Evolutionary conservation across 2,329 filamentous ascomycete species (phyloP).

Genomic region (Verticillium nubilum): DNA sequence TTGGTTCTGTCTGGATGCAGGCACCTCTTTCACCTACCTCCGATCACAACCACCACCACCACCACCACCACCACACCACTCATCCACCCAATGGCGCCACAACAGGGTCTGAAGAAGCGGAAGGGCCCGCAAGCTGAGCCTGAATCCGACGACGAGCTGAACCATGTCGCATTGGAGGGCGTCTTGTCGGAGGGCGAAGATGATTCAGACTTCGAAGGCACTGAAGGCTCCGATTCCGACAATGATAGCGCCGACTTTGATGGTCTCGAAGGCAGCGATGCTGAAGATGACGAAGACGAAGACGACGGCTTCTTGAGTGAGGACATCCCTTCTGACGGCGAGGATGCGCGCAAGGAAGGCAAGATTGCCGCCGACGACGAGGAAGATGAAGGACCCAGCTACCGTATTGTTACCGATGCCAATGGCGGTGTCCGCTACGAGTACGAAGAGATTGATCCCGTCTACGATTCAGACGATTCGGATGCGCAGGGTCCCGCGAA

Average conservation of each 20-base stretch:
- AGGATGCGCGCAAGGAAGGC: slow-evolving; percentile 22
- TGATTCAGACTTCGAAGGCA: slow-evolving; percentile 45
- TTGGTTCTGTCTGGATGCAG: background rate
- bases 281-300: slow-evolving; percentile 31
- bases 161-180: slow-evolving; percentile 47
- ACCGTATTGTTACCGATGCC: slow-evolving; percentile 66
- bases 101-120: slow-evolving; percentile 51
- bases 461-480: slow-evolving; percentile 93
- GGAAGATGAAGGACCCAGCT: slow-evolving; percentile 39
- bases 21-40: background rate
- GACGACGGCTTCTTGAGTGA: slow-evolving; percentile 32
- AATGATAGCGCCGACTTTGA: slow-evolving; percentile 19
- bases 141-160: slow-evolving; percentile 57
- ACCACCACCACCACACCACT: slow-evolving; percentile 1
- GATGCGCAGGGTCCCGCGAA: slow-evolving; percentile 76
- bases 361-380: slow-evolving; percentile 22
- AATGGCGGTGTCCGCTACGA: slow-evolving; percentile 88
- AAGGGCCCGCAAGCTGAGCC: slow-evolving; percentile 55
- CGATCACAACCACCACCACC: slow-evolving; percentile 4
- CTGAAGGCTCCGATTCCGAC: slow-evolving; percentile 22
- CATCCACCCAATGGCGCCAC: slow-evolving; percentile 28
- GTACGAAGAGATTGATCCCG: slow-evolving; percentile 88
- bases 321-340: slow-evolving; percentile 34
- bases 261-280: slow-evolving; percentile 33
- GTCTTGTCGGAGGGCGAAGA: slow-evolving; percentile 54